Base-by-base conservation (phyloP, 1,284 basidiomycete species). In the Marasmius fiardii region DNA sequence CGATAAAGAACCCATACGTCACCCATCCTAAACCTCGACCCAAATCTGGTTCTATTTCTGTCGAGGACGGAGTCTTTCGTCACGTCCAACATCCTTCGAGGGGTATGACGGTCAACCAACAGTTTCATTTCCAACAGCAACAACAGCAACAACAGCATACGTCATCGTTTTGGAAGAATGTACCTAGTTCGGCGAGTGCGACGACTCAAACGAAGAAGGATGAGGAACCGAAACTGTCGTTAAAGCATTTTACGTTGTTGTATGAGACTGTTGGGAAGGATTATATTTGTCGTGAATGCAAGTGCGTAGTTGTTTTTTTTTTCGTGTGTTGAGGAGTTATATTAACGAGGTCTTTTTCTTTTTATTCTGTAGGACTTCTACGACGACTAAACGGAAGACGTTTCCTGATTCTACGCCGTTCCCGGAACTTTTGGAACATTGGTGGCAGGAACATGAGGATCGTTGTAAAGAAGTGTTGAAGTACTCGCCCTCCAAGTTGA, bases 281-380 rank as follows among this genome's bases (percentile, higher is more conserved):
- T 37, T 56, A 56, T 26, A 21, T 56, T 6, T 56, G 55, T 52
- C 44, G 51, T 24, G 51, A 56, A 18, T 56, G 55, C 24, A 51
- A 51, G 55, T 56, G 21, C 31, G 55, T 56, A 37, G 14, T 2
- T 14, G 20, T 7, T 10, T 23, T 20, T 20, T 7, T 53, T 12
- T 37, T 3, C 8, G 21, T 45, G n/a, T 31, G n/a, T 20, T 50
- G 7, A 20, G 43, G 5, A 26, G 21, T n/a, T 20, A 3, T 41
- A 26, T 31, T 10, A 31, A 21, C 26, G 24, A 18, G 24, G 5
- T 18, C 16, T 33, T 4, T 18, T 51, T 14, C 26, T 50, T 7
- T 18, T 28, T n/a, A 20, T n/a, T 11, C 48, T 50, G 12, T 23
- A 33, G 7, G 24, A 20, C 10, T 21, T 14, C 50, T 23, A 48